Conservation (phyloP, 73 alveolate genomes). For the Paramecium biaurelia region DNA sequence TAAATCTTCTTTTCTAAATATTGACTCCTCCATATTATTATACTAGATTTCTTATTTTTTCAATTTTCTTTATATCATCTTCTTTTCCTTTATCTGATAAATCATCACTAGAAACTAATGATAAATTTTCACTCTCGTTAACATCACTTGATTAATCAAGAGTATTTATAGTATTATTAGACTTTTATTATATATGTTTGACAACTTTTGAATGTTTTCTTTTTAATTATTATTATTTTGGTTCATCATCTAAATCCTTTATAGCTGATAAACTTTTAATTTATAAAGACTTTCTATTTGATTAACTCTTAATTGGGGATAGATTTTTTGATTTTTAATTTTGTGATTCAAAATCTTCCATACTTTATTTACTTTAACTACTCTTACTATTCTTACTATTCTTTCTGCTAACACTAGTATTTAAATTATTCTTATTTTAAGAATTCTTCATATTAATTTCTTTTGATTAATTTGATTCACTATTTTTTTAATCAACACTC, state of each 20-base stretch:
- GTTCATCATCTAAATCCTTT: background rate
- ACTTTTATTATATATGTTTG: background rate
- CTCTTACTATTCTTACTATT: background rate
- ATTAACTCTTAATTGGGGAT: background rate
- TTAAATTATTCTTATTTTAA: background rate
- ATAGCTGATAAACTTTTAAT: background rate
- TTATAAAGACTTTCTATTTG: background rate
- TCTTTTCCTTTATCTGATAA: background rate
- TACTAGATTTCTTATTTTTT: background rate
- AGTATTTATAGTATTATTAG: background rate
- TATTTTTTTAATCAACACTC: background rate
- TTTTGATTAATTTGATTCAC: background rate
- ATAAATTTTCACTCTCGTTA: background rate
- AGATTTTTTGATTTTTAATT: background rate
- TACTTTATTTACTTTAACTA: background rate
- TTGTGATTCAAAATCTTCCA: background rate
- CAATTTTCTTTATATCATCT: background rate
- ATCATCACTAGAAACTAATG: constrained; percentile 1
- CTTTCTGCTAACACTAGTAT: background rate
- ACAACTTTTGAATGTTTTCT: background rate
- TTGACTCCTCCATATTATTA: background rate
- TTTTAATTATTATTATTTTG: background rate
- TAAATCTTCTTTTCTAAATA: background rate
- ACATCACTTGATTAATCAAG: background rate
- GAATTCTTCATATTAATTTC: background rate